A percentile compares a stretch with the other conserved stretches of the same genome.
Evolutionary conservation across 2,329 filamentous ascomycete species (phyloP).

Genomic region (Fusarium palustre): DNA sequence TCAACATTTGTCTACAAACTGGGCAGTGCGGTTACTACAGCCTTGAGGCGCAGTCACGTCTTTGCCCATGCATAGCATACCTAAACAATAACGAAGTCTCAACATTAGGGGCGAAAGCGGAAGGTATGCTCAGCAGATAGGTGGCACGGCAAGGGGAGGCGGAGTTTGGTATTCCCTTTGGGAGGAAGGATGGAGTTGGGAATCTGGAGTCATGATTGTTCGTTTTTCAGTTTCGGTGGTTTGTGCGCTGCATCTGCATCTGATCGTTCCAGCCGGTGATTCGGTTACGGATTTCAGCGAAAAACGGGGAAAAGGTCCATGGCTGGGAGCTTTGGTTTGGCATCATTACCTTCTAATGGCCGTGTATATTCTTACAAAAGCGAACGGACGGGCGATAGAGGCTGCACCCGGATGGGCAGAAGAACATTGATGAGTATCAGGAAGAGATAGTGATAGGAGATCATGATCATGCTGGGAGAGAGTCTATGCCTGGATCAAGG

Average conservation of each 20-base stretch:
- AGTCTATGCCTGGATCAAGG: slow-evolving; percentile 26
- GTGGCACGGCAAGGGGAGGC: slow-evolving; percentile 34
- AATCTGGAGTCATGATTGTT: slow-evolving; percentile 51
- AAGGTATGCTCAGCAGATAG: slow-evolving; percentile 16
- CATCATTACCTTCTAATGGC: slow-evolving; percentile 49
- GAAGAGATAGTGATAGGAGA: slow-evolving; percentile 33
- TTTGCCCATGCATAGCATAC: slow-evolving; percentile 12
- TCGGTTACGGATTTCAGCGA: slow-evolving; percentile 46
- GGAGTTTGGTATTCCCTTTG: slow-evolving; percentile 48
- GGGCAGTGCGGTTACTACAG: neutral
- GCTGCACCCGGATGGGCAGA: slow-evolving; percentile 38
- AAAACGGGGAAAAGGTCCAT: slow-evolving; percentile 44
- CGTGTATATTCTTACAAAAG: slow-evolving; percentile 49
- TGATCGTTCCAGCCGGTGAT: slow-evolving; percentile 46
- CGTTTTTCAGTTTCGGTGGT: slow-evolving; percentile 49
- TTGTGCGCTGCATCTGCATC: slow-evolving; percentile 50
- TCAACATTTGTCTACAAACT: slow-evolving; percentile 2
- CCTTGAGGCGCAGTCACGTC: neutral
- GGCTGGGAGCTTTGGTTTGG: slow-evolving; percentile 48
- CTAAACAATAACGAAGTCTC: slow-evolving; percentile 6
- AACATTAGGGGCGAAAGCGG: slow-evolving; percentile 2
- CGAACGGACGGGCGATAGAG: slow-evolving; percentile 42
- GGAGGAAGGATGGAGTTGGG: slow-evolving; percentile 49
- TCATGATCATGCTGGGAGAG: slow-evolving; percentile 24
- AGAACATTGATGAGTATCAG: slow-evolving; percentile 24